Evolutionary conservation across 257 asterid species (phyloP), one percentile per base, ranked within the genome.

Genomic region (Salvia rosmarinus): DNA sequence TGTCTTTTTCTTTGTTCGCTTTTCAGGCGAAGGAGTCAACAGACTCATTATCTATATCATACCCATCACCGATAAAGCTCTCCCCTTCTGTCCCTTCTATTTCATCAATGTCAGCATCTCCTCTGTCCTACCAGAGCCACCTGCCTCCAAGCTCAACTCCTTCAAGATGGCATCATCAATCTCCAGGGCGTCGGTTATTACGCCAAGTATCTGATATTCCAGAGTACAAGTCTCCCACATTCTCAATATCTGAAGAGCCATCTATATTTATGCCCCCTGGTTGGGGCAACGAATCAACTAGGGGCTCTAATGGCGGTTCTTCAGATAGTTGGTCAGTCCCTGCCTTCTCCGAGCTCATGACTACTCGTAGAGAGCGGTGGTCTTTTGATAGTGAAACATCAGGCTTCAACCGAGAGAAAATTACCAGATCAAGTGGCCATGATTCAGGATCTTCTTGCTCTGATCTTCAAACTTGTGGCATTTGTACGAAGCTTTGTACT

Each of bases 321-420:
- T 91, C 94, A 2, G 99, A 89, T 75, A 83, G 88, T 64, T 89
- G 96, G 95, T 89, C 98, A 35, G 79, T 87, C 56, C 96, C 96
- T 55, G 84, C 85, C 51, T 89, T 85, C 72, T 77, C 97, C 25
- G 97, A 91, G 59, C 85, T 85, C 59, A 71, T 75, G 83, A 69
- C 79, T 10, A 79, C 84, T 35, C 90, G 85, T 17, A 88, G 89
- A 80, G 98, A 88, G 72, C 82, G 98, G 75, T 91, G 95, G 98
- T 95, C 99, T 73, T 95, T 91, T 60, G 99, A 95, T 75, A 95
- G 99, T 67, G 99, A 87, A 67, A 61, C 86, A 19, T 85, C 85
- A 4, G 79, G 88, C 67, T 81, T 88, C 64, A 67, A 80, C 62
- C 85, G 86, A 46, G 98, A 87, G 49, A 90, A 82, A 79, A 42